Conservation (phyloP, 2,329 filamentous ascomycete species). For the Juglanconis juglandina region DNA sequence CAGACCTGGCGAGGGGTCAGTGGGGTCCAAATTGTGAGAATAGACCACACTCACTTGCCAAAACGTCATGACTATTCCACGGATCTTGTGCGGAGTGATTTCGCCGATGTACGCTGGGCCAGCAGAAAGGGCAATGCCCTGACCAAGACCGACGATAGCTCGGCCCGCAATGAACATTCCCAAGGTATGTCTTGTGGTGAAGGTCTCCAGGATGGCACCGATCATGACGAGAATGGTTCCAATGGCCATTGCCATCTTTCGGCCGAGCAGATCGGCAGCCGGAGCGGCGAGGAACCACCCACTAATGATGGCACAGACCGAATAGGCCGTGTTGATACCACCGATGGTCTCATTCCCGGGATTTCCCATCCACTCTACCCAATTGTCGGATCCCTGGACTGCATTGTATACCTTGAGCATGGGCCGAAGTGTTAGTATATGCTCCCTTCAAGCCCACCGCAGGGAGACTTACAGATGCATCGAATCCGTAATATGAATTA, state of each 20-base stretch:
- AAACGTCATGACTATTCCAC: constrained; percentile 66
- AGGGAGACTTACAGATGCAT: constrained; percentile 51
- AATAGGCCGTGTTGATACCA: constrained; percentile 65
- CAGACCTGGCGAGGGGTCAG: background rate
- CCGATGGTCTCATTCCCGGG: constrained; percentile 38
- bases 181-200: constrained; percentile 56
- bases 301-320: constrained; percentile 65
- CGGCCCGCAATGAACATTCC: constrained; percentile 67
- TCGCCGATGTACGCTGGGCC: constrained; percentile 71
- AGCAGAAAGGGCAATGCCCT: constrained; percentile 63
- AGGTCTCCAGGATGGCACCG: constrained; percentile 66
- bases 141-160: constrained; percentile 66
- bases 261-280: constrained; percentile 57
- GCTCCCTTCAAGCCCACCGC: background rate
- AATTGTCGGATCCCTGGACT: constrained; percentile 64
- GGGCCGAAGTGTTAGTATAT: background rate
- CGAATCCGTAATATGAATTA: constrained; percentile 75
- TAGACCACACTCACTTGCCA: constrained; percentile 50
- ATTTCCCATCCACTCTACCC: constrained; percentile 61
- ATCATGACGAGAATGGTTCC: constrained; percentile 64
- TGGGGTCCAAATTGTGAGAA: background rate
- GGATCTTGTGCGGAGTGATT: constrained; percentile 60
- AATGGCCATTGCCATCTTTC: constrained; percentile 61
- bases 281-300: constrained; percentile 71
- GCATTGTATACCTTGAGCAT: constrained; percentile 59